A percentile compares a stretch with the other conserved stretches of the same genome.
phyloP scores from a whole-genome alignment of 1,139 yeast genomes.

The Candida sp. region DNA sequence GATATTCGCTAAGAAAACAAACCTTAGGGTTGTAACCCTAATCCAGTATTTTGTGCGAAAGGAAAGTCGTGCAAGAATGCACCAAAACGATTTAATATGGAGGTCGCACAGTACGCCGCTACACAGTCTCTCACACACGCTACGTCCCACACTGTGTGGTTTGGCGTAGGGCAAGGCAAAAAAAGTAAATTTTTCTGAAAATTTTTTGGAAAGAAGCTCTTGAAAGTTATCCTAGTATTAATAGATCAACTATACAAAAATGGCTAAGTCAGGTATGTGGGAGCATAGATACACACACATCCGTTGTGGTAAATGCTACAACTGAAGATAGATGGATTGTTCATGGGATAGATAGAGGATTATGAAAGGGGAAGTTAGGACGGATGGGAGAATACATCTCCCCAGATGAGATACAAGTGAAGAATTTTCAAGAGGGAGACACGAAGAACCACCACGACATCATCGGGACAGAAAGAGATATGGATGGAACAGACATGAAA shows the following conservation, averaged over 20 bases:
- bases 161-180: background rate
- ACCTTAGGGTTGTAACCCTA: slow-evolving; percentile 7
- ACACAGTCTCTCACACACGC: background rate
- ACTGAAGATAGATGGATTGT: background rate
- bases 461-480: background rate
- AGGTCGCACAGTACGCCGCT: background rate
- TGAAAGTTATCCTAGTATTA: slow-evolving; percentile 1
- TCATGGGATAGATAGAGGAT: background rate
- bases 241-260: slow-evolving; percentile 28
- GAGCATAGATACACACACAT: background rate
- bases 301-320: background rate
- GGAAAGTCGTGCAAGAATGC: background rate
- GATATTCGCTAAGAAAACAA: too few species aligned
- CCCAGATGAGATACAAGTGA: background rate
- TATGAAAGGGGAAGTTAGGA: background rate
- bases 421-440: background rate
- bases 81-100: background rate
- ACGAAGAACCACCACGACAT: background rate
- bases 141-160: background rate
- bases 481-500: background rate
- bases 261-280: slow-evolving; percentile 70
- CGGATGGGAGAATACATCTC: background rate
- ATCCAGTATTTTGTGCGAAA: background rate
- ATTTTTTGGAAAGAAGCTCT: slow-evolving; percentile 7
- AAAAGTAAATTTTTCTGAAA: slow-evolving; percentile 9